These are phyloP conservation scores for Leccinum fallax DNA, from an alignment of 1,284 basidiomycete species.

Conservation along the genomic window DNA sequence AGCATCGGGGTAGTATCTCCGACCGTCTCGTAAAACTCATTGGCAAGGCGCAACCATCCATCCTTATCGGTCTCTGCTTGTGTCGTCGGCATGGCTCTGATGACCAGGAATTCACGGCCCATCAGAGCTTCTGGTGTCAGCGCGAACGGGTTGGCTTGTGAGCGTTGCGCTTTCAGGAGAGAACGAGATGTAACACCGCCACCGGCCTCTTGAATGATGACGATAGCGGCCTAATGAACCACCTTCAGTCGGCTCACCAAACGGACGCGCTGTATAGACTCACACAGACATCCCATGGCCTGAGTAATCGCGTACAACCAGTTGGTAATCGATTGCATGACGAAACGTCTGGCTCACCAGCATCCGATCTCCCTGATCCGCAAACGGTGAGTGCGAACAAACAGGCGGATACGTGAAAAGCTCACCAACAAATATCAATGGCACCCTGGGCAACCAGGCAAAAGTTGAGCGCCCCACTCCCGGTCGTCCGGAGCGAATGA, in stretches of 20 bases:
- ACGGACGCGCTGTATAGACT: conserved; percentile 25
- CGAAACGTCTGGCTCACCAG: conserved; percentile 47
- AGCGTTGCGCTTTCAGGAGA: conserved; percentile 44
- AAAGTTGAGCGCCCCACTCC: conserved; percentile 86
- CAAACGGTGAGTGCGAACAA: conserved; percentile 2
- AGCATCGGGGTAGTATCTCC: conserved; percentile 50
- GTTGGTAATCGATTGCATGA: not conserved
- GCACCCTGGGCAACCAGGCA: conserved; percentile 82
- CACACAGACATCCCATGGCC: conserved; percentile 86
- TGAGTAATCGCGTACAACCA: not conserved
- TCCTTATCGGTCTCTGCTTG: conserved; percentile 61
- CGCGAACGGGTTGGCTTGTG: conserved; percentile 38
- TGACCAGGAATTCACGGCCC: conserved; percentile 84
- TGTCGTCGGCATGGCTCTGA: conserved; percentile 65
- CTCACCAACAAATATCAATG: conserved; percentile 82
- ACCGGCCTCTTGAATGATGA: conserved; percentile 91
- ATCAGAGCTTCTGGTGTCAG: conserved; percentile 74
- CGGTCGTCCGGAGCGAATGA: conserved; percentile 81
- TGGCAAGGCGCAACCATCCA: conserved; percentile 77
- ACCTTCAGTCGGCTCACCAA: not conserved
- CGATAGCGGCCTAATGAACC: conserved; percentile 64
- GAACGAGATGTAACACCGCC: conserved; percentile 69
- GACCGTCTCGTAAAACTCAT: conserved; percentile 83
- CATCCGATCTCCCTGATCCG: conserved; percentile 83
- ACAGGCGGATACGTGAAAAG: conserved; percentile 3